These are phyloP conservation scores for Eremothecium coryli DNA, from an alignment of 1,139 yeast species.

Conservation along the genomic window DNA sequence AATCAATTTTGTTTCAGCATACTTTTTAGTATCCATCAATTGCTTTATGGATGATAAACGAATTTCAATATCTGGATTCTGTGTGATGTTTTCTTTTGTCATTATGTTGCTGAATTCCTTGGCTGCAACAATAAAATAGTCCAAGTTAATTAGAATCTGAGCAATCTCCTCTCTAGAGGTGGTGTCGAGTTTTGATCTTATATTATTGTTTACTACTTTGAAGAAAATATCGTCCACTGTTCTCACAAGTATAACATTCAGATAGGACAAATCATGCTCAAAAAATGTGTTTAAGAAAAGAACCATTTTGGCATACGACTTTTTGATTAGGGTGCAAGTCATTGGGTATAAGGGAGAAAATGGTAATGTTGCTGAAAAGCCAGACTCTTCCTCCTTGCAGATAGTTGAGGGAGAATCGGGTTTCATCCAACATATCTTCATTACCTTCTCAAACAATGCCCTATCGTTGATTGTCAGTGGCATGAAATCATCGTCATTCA, in stretches of 20 bases:
- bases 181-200: constrained; percentile 55
- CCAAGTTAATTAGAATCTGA: constrained; percentile 80
- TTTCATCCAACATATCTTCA: constrained; percentile 63
- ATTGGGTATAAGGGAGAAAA: constrained; percentile 84
- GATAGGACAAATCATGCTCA: constrained; percentile 45
- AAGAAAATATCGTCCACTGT: constrained; percentile 64
- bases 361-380: constrained; percentile 70
- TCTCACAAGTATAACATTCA: constrained; percentile 43
- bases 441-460: constrained; percentile 52
- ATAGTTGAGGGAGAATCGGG: constrained; percentile 35
- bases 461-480: constrained; percentile 63
- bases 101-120: constrained; percentile 36
- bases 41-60: constrained; percentile 47
- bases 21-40: constrained; percentile 55
- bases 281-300: constrained; percentile 51
- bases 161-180: constrained; percentile 84
- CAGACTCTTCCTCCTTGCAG: constrained; percentile 33
- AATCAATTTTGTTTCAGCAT: constrained; percentile 75
- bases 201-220: constrained; percentile 60
- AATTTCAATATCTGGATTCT: constrained; percentile 46
- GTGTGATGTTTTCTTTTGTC: constrained; percentile 35
- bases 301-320: constrained; percentile 53
- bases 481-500: constrained; percentile 80
- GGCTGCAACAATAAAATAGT: constrained; percentile 61
- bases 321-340: constrained; percentile 66